A percentile compares a stretch with the other conserved stretches of the same genome.
phyloP scores from a whole-genome alignment of 2,329 filamentous ascomycete genomes.

The Arthrinium phaeospermum region DNA sequence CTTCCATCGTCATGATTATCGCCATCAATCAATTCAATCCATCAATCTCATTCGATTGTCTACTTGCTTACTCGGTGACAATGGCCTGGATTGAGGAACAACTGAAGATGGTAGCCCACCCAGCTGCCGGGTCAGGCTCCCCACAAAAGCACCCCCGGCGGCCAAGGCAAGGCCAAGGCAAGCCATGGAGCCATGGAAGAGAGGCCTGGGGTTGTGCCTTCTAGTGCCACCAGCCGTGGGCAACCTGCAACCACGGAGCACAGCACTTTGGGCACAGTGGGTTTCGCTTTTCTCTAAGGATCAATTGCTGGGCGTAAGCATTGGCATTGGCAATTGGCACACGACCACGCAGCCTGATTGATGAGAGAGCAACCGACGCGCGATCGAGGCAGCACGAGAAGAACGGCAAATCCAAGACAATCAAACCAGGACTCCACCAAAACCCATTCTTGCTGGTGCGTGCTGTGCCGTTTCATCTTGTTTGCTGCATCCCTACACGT shows the following conservation, averaged over 20 bases:
- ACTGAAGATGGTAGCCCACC: not conserved
- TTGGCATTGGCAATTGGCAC: not conserved
- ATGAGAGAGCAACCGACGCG: not conserved
- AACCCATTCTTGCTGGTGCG: constrained; percentile 3
- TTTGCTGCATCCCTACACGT: not conserved
- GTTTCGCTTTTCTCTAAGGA: too few species aligned
- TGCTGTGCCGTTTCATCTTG: constrained; percentile 12
- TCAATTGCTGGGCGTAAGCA: not conserved
- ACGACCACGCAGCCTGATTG: not conserved
- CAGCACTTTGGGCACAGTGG: not conserved
- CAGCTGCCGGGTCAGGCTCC: not conserved
- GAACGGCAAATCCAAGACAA: not conserved
- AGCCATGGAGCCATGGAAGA: not conserved
- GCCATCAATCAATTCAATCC: not conserved
- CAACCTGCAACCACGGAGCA: not conserved
- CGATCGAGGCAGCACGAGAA: not conserved
- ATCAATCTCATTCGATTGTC: too few species aligned
- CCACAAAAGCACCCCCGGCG: not conserved
- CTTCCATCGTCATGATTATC: not conserved
- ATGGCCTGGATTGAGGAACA: not conserved
- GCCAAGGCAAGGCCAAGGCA: not conserved
- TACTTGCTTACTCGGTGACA: not conserved
- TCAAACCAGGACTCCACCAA: constrained; percentile 12
- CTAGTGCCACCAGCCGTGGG: not conserved
- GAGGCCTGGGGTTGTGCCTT: not conserved